Conservation (phyloP, 2,329 filamentous ascomycete genomes). For the Fusarium domesticum region DNA sequence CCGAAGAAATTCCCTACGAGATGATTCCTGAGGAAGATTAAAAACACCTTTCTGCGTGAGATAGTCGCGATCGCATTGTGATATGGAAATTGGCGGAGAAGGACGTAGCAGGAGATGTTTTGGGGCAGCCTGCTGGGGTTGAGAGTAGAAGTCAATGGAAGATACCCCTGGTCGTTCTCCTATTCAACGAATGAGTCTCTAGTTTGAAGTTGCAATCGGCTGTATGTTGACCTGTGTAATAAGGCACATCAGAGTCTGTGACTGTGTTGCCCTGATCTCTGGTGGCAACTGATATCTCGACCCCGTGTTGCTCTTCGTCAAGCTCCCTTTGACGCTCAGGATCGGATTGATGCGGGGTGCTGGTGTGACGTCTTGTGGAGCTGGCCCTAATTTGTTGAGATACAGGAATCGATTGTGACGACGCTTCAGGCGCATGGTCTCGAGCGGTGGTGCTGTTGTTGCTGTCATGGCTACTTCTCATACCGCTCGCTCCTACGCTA, state of each 20-base stretch:
- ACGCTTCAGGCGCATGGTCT: not conserved
- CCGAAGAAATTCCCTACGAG: not conserved
- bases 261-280: not conserved
- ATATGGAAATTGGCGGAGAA: not conserved
- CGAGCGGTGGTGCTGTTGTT: too few species aligned
- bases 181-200: not conserved
- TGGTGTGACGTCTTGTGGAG: not conserved
- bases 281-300: not conserved
- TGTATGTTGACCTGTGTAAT: too few species aligned
- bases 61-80: not conserved
- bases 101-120: not conserved
- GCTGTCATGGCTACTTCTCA: not conserved
- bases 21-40: not conserved
- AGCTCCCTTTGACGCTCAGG: not conserved
- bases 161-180: not conserved
- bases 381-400: not conserved
- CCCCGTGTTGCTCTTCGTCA: not conserved
- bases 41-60: not conserved
- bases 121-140: not conserved
- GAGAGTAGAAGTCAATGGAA: not conserved
- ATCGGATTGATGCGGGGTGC: not conserved
- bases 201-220: too few species aligned
- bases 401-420: not conserved
- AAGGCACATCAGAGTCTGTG: not conserved
- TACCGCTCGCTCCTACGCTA: not conserved